Evolutionary conservation across 257 asterid species (phyloP).

Genomic region (Cinchona pubescens): DNA sequence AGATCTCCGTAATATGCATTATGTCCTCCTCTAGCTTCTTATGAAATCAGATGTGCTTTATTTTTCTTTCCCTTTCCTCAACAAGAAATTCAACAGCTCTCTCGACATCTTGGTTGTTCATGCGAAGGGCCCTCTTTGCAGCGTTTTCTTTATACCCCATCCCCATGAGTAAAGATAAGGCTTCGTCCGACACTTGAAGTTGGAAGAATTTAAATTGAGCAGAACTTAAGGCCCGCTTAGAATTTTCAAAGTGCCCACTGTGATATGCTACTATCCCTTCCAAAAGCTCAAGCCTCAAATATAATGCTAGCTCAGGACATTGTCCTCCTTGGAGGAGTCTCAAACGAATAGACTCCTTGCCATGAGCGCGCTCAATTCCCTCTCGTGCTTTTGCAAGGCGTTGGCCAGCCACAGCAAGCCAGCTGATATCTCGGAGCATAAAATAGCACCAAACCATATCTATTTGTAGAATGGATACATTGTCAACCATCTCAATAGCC

Average conservation of each 20-base stretch:
- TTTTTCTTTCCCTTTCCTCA: slow-evolving; percentile 59
- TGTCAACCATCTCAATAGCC: slow-evolving; percentile 88
- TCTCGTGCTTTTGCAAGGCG: slow-evolving; percentile 85
- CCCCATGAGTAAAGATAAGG: slow-evolving; percentile 60
- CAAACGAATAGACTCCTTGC: slow-evolving; percentile 83
- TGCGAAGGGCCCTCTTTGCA: slow-evolving; percentile 91
- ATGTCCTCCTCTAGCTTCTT: slow-evolving; percentile 60
- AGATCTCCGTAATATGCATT: slow-evolving; percentile 59
- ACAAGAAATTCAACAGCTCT: slow-evolving; percentile 79
- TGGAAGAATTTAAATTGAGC: slow-evolving; percentile 69
- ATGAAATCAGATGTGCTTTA: no score
- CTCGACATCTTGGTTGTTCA: slow-evolving; percentile 73
- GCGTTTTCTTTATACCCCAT: slow-evolving; percentile 78
- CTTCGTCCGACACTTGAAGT: slow-evolving; percentile 91
- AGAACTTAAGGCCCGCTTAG: slow-evolving; percentile 57
- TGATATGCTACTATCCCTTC: slow-evolving; percentile 94
- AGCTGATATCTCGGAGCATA: slow-evolving; percentile 87
- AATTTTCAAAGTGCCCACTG: slow-evolving; percentile 60
- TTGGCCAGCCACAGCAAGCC: slow-evolving; percentile 81
- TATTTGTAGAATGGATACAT: slow-evolving; percentile 84
- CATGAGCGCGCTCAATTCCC: slow-evolving; percentile 92
- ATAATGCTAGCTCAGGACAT: slow-evolving; percentile 85
- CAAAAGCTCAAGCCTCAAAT: slow-evolving; percentile 79
- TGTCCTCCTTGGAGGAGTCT: slow-evolving; percentile 80
- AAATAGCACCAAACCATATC: slow-evolving; percentile 99